phyloP scores from a whole-genome alignment of 345 rosid species.

The Eucalyptus rudis region DNA sequence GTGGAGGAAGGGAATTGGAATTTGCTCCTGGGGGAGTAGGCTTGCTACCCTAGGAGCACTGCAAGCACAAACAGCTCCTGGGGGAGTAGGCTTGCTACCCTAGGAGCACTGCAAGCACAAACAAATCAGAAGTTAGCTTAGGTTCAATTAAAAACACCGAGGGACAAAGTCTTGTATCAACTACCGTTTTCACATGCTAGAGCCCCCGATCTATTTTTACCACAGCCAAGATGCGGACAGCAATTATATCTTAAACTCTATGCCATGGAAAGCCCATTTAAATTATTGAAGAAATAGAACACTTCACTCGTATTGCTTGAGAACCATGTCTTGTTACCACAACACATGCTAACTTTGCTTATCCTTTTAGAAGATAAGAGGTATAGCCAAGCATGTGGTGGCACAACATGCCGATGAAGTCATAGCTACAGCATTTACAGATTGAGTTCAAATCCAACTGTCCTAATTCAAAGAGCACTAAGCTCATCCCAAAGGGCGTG shows the following conservation, averaged over 20 bases:
- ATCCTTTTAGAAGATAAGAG: background rate
- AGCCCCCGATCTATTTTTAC: background rate
- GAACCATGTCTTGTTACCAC: background rate
- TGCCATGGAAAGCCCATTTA: background rate
- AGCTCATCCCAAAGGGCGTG: background rate
- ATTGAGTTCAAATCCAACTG: background rate
- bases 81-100: slow-evolving; percentile 96
- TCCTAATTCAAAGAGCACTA: background rate
- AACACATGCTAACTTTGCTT: background rate
- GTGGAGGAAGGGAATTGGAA: slow-evolving; percentile 94
- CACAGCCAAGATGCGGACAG: background rate
- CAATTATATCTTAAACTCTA: background rate
- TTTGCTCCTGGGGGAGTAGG: too few species aligned
- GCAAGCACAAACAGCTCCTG: too few species aligned
- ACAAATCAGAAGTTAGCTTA: background rate
- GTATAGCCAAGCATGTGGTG: background rate
- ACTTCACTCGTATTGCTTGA: background rate
- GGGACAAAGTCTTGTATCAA: background rate
- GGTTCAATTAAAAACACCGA: background rate
- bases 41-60: too few species aligned
- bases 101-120: slow-evolving; percentile 61
- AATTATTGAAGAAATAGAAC: background rate
- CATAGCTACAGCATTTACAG: background rate
- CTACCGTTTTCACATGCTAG: background rate
- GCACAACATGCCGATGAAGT: background rate